Conservation (phyloP, 2,329 filamentous ascomycete species). For the Hypoxylon sp. region DNA sequence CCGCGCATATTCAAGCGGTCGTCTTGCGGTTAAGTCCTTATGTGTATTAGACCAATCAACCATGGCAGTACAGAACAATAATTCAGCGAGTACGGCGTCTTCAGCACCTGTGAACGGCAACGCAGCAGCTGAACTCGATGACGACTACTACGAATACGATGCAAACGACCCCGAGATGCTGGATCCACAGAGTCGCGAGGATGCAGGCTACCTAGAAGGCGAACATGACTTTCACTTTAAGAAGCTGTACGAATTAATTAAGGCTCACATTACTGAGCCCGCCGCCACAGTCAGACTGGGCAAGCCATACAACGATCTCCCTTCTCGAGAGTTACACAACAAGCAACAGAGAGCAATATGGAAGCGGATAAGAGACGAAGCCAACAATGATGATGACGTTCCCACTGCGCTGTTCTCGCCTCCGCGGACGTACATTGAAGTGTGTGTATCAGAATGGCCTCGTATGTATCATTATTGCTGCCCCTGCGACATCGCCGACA, state of each 20-base stretch:
- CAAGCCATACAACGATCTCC: conserved; percentile 4
- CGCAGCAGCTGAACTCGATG: background rate
- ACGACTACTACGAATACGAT: conserved; percentile 1
- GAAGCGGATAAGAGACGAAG: conserved; percentile 14
- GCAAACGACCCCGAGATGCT: conserved; percentile 7
- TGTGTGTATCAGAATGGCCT: conserved; percentile 17
- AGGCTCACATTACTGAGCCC: background rate
- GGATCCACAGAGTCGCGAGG: conserved; percentile 1
- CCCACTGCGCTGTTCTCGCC: conserved; percentile 22
- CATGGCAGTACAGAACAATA: conserved; percentile 3
- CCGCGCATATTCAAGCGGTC: background rate
- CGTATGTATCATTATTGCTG: conserved; percentile 10
- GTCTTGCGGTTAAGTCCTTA: background rate
- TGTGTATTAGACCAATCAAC: background rate
- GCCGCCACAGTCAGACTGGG: background rate
- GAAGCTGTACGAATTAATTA: background rate
- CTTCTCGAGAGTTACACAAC: conserved; percentile 19
- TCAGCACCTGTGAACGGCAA: background rate
- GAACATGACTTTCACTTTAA: conserved; percentile 8
- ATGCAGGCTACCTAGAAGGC: conserved; percentile 1
- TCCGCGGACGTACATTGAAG: conserved; percentile 18
- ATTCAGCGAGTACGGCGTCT: background rate
- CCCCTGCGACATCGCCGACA: conserved; percentile 20
- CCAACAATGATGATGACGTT: conserved; percentile 9
- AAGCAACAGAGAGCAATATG: conserved; percentile 10